Evolutionary conservation across 176 grass and related monocot genomes (phyloP).

Genomic region (bread wheat (Triticum aestivum)): IWGSC_CS_RefSeq_v2.1 NC_057798.1:749705763-749706262

Average conservation of each 20-base stretch:
- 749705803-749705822: neutral
- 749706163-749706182: neutral
- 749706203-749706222: constrained; percentile 18
- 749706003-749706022: neutral
- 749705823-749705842: constrained; percentile 2
- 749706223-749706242: constrained; percentile 16
- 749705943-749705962: neutral
- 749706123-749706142: too few relatives aligned
- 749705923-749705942: neutral
- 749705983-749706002: neutral
- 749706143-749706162: too few relatives aligned
- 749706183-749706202: constrained; percentile 19
- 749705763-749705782: neutral
- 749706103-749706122: too few relatives aligned
- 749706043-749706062: neutral
- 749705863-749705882: neutral
- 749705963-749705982: neutral
- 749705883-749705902: constrained; percentile 1
- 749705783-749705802: neutral
- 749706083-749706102: too few relatives aligned
- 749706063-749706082: too few relatives aligned
- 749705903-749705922: neutral
- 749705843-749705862: neutral
- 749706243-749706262: constrained; percentile 13
- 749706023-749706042: constrained; percentile 30